phyloP scores from a whole-genome alignment of 331 rosid genomes.

The Acacia pycnantha region DNA sequence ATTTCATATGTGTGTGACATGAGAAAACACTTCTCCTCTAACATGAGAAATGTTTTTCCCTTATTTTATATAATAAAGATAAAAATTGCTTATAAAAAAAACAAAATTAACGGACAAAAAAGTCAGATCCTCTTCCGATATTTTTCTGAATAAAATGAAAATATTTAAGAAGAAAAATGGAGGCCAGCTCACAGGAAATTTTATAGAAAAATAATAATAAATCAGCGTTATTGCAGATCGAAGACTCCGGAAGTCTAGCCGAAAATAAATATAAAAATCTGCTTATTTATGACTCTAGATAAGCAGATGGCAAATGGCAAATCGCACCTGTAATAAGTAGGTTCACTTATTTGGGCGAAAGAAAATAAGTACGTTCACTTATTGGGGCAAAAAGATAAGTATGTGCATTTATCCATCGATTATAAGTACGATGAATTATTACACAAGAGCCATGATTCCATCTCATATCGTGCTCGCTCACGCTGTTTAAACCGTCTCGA shows the following conservation, averaged over 20 bases:
- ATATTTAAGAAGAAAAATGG: background rate
- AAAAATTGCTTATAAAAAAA: too few species aligned
- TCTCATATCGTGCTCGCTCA: slow-evolving; percentile 71
- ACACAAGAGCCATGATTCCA: slow-evolving; percentile 38
- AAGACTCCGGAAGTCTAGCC: slow-evolving; percentile 42
- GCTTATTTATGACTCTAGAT: slow-evolving; percentile 30
- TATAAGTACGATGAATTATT: slow-evolving; percentile 1
- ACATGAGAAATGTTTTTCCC: too few species aligned
- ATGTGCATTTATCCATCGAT: background rate
- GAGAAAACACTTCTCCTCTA: too few species aligned
- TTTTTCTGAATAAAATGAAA: background rate
- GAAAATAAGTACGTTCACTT: too few species aligned
- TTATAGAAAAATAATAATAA: background rate
- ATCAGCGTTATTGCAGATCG: background rate
- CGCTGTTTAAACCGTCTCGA: slow-evolving; percentile 85
- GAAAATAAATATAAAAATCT: slow-evolving; percentile 53
- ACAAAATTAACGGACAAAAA: background rate
- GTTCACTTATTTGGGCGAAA: too few species aligned
- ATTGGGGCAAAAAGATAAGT: too few species aligned
- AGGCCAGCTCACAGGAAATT: background rate
- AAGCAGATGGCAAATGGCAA: background rate
- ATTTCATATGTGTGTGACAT: too few species aligned
- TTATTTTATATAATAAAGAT: too few species aligned
- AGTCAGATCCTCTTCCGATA: background rate
- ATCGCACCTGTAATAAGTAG: slow-evolving; percentile 25